Percentiles rank a stretch among this genome's conserved stretches.
Conservation (phyloP, 768 basidiomycete genomes). For the Galerina sulciceps region DNA sequence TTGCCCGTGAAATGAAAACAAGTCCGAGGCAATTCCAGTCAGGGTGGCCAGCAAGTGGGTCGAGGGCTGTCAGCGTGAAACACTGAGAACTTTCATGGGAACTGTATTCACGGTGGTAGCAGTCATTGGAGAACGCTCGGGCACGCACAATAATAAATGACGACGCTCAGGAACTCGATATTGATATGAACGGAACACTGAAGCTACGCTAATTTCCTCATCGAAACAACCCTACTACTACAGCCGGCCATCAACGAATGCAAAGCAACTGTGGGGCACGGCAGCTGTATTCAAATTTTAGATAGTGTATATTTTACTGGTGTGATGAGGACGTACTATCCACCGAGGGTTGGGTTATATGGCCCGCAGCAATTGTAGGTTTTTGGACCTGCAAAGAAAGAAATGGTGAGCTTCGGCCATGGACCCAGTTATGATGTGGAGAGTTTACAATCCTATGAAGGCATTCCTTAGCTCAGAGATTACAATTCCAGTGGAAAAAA, state of each 20-base stretch:
- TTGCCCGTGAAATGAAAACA: too few species aligned
- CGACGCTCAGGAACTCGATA: too few species aligned
- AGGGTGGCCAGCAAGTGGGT: too few species aligned
- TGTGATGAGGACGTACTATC: conserved; percentile 14
- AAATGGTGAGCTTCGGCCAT: background rate
- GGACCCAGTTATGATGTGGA: background rate
- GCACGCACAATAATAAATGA: too few species aligned
- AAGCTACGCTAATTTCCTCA: background rate
- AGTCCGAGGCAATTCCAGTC: too few species aligned
- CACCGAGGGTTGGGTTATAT: conserved; percentile 15
- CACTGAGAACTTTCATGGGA: too few species aligned
- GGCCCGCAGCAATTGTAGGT: conserved; percentile 24
- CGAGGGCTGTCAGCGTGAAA: too few species aligned
- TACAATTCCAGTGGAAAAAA: background rate
- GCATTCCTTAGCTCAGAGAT: background rate
- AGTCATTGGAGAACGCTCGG: too few species aligned
- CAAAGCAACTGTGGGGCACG: conserved; percentile 21
- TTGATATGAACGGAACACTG: too few species aligned
- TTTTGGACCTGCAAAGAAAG: conserved; percentile 8
- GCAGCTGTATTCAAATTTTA: conserved; percentile 11
- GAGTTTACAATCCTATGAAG: conserved; percentile 17
- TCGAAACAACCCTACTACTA: background rate
- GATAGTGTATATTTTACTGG: background rate
- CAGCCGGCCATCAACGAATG: conserved; percentile 7
- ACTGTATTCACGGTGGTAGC: too few species aligned